Evolutionary conservation across 306 rosid species (phyloP).

Genomic region (Oemleria cerasiformis): DNA sequence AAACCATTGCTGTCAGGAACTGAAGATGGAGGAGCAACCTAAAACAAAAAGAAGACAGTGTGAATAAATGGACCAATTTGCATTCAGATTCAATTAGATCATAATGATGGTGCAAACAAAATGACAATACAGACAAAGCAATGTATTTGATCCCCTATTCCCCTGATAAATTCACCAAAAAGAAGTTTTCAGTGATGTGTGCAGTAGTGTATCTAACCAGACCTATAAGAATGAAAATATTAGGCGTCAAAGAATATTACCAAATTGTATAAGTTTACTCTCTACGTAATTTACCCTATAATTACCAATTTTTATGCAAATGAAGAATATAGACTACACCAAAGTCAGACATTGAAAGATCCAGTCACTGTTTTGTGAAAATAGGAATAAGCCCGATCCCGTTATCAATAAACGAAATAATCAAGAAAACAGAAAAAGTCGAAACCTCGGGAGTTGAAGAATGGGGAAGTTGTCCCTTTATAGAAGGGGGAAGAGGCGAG

Average conservation of each 20-base stretch:
- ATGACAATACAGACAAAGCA: background rate
- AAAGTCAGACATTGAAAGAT: background rate
- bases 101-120: background rate
- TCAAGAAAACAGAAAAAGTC: background rate
- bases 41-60: constrained; percentile 12
- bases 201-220: background rate
- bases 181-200: background rate
- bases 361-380: background rate
- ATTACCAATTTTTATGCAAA: background rate
- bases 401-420: background rate
- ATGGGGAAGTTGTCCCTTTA: constrained; percentile 36
- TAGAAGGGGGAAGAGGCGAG: constrained; percentile 32
- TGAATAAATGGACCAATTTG: constrained; percentile 8
- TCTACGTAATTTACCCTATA: background rate
- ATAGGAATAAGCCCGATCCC: background rate
- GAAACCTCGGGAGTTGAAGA: constrained; percentile 43
- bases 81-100: background rate
- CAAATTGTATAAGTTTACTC: background rate
- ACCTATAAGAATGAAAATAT: background rate
- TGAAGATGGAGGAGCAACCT: constrained; percentile 52
- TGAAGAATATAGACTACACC: background rate
- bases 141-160: background rate
- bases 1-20: constrained; percentile 52
- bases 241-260: background rate
- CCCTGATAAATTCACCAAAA: background rate